phyloP scores from a whole-genome alignment of 352 stramenopile genomes.

The Phytopythium kandeliae region DNA sequence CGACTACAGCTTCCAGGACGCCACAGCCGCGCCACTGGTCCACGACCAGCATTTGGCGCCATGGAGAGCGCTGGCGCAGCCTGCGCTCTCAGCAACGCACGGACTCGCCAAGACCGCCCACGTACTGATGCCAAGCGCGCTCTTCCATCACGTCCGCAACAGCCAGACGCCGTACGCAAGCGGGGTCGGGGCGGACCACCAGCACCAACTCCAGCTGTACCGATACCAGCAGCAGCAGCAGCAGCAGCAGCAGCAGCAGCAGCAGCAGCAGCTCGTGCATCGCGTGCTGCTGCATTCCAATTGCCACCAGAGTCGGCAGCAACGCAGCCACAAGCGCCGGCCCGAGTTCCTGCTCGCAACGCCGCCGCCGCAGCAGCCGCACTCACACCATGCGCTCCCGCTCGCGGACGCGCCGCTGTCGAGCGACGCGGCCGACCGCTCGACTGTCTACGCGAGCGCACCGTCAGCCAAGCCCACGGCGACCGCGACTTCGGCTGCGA shows the following conservation, averaged over 20 bases:
- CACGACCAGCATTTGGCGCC: neutral
- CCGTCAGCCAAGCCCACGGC: neutral
- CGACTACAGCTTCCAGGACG: slow-evolving; percentile 5
- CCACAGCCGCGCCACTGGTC: slow-evolving; percentile 1
- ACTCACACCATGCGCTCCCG: no score
- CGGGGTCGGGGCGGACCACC: neutral
- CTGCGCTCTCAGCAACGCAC: neutral
- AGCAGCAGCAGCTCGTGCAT: neutral
- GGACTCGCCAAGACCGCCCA: neutral
- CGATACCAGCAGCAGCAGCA: neutral
- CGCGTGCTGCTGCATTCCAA: neutral
- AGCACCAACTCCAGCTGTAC: neutral
- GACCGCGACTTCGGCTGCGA: neutral
- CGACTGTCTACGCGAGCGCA: neutral
- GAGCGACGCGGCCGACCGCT: neutral
- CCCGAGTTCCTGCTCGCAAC: neutral
- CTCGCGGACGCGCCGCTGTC: neutral
- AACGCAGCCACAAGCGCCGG: slow-evolving; percentile 11
- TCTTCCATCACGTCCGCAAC: neutral
- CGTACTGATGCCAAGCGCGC: neutral
- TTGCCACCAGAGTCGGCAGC: neutral
- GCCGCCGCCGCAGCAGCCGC: neutral
- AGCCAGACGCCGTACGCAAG: neutral
- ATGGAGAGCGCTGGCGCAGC: neutral
- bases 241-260: neutral